Base-by-base conservation (phyloP, 2,329 filamentous ascomycete species). In the Arthrobotrys conoides region DNA sequence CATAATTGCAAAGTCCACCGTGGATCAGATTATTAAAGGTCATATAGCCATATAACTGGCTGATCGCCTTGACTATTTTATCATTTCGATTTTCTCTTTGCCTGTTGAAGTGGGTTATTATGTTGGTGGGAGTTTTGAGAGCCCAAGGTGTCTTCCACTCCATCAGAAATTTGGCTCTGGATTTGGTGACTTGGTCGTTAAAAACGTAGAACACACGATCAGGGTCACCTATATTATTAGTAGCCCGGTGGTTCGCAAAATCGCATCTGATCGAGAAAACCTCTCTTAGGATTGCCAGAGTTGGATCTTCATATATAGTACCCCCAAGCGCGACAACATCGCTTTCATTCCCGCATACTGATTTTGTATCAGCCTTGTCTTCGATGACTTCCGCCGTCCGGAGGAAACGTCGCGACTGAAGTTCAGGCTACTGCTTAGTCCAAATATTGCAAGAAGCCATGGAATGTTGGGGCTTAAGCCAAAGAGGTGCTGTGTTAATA, bases 61-160 rank as follows among this genome's bases (percentile, higher is more conserved):
- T 16, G n/a, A 67, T 30, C 0, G 64, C 64, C 6, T 67, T 53
- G 0, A 18, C 33, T 2, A 41, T 2, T 4, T 67, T 44, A 18
- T 44, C 33, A 1, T n/a, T n/a, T 30, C 6, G 27, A 0, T 18
- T 0, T 1, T 44, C 16, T n/a, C 20, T 10, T 6, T 24, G 12
- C 10, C n/a, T 18, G 10, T 67, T 67, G 20, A 38, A 67, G 1
- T 22, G 16, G n/a, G 38, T 18, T 22, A 22, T 41, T n/a, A 67
- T 3, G 20, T 67, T 16, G 1, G 20, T 5, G 9, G 46, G 64
- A 9, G 14, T n/a, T 8, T 1, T 3, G 3, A 67, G 27, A 2
- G 16, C 64, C 64, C 64, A 67, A 0, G 64, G 64, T 3, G 64
- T 51, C 41, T 67, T 67, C 16, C 18, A 67, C 6, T 67, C 64